A percentile compares a stretch with the other conserved stretches of the same genome.
phyloP scores from a whole-genome alignment of 768 basidiomycete species.

The Leccinum arenicola region DNA sequence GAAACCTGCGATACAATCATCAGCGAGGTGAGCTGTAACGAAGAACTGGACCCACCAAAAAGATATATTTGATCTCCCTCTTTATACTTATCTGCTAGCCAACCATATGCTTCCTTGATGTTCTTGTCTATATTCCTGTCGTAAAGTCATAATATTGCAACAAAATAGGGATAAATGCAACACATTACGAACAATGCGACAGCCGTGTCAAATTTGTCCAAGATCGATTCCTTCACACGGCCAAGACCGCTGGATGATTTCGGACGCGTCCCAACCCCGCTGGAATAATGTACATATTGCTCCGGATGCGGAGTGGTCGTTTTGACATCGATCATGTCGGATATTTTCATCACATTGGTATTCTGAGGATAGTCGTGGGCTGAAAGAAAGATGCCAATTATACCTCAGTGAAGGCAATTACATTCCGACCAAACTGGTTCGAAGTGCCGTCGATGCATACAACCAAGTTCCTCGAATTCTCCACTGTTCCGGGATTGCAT shows the following conservation, averaged over 20 bases:
- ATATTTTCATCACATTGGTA: neutral
- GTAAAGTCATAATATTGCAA: neutral
- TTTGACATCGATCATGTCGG: neutral
- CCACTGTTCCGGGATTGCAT: too few species aligned
- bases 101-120: neutral
- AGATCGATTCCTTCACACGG: neutral
- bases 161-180: neutral
- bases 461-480: neutral
- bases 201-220: neutral
- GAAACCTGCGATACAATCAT: neutral
- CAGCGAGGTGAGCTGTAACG: neutral
- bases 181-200: neutral
- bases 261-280: neutral
- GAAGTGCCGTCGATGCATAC: neutral
- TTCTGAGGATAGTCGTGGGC: neutral
- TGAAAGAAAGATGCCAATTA: neutral
- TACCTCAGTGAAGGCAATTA: neutral
- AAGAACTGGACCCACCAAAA: neutral
- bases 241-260: neutral
- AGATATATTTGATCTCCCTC: neutral
- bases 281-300: neutral
- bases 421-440: neutral
- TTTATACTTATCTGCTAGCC: neutral
- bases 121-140: neutral
- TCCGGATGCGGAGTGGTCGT: neutral